Base-by-base conservation (phyloP, 306 rosid species). In the Castanea mollissima region DNA sequence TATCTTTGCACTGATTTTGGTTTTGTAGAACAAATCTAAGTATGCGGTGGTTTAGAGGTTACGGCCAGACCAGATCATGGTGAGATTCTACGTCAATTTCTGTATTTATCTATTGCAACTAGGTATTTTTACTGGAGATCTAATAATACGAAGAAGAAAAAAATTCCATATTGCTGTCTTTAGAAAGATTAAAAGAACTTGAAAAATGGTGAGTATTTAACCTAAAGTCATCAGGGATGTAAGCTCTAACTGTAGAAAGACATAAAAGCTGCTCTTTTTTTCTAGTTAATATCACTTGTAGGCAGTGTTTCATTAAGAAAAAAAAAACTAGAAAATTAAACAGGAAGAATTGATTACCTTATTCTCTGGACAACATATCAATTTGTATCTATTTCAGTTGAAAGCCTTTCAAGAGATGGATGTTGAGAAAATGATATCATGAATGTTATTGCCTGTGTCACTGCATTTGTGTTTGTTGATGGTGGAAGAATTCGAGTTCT, bases 381-480 rank as follows among this genome's bases (percentile, higher is more conserved):
- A 8, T 65, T 25, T 16, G 46, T 32, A 9, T 35, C 20, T 19
- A n/a, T 49, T 68, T 35, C 6, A 9, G 72, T 9, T 68, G 14
- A 68, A 35, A 68, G 52, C 16, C 27, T 67, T 34, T 34, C 72
- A 68, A 5, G 15, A 65, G 49, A 10, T 65, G 70, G 34, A 64
- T 64, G 70, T 16, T 31, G 46, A 64, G 70, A 15, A 21, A 32
- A 31, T 25, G 25, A 12, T 64, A 64, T 64, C 70, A 31, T 64
- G 70, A 32, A 32, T 64, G 31, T 15, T 64, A 31, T 31, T 7
- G 16, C 16, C 34, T 5, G 7, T 27, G 19, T 25, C 19, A 2
- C 70, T 64, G 70, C 44, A 31, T 76, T 73, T 74, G 54, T 69
- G 67, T 51, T 68, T 49, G 57, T 59, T 79, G 70, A 31, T 74